Conservation (phyloP, 805 yeast genomes). For the Starmera caribaea region DNA sequence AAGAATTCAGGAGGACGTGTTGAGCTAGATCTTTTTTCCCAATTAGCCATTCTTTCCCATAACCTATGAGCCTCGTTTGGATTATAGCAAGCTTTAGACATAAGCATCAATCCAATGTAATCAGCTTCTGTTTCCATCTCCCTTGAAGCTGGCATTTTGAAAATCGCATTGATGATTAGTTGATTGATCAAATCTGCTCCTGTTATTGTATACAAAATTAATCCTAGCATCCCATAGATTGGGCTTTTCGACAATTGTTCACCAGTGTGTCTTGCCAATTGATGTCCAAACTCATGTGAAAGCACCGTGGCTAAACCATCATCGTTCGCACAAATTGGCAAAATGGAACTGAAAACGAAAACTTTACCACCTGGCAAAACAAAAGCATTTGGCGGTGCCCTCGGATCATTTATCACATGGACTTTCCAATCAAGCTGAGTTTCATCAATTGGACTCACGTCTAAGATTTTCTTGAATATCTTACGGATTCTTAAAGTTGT, state of each 20-base stretch:
- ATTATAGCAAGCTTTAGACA: constrained; percentile 84
- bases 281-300: constrained; percentile 91
- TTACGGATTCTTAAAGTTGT: constrained; percentile 41
- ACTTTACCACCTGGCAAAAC: constrained; percentile 95
- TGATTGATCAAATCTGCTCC: constrained; percentile 47
- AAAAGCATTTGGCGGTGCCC: constrained; percentile 89
- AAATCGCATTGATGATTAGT: constrained; percentile 41
- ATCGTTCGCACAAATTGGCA: constrained; percentile 70
- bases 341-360: constrained; percentile 72
- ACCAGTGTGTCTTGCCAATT: constrained; percentile 82
- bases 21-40: constrained; percentile 28
- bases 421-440: constrained; percentile 55
- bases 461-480: constrained; percentile 57
- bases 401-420: constrained; percentile 63
- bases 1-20: constrained; percentile 46
- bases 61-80: constrained; percentile 64
- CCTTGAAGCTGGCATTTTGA: constrained; percentile 80
- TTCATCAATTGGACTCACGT: constrained; percentile 37
- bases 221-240: constrained; percentile 43
- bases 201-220: constrained; percentile 47
- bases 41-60: constrained; percentile 73
- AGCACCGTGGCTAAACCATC: constrained; percentile 95
- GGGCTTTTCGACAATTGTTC: constrained; percentile 80
- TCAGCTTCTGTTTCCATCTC: constrained; percentile 97
- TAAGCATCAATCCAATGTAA: constrained; percentile 82